Percentiles rank a stretch among this genome's conserved stretches.
phyloP scores from a whole-genome alignment of 371 early-diverging fungal species.

The Mortierella sp. region DNA sequence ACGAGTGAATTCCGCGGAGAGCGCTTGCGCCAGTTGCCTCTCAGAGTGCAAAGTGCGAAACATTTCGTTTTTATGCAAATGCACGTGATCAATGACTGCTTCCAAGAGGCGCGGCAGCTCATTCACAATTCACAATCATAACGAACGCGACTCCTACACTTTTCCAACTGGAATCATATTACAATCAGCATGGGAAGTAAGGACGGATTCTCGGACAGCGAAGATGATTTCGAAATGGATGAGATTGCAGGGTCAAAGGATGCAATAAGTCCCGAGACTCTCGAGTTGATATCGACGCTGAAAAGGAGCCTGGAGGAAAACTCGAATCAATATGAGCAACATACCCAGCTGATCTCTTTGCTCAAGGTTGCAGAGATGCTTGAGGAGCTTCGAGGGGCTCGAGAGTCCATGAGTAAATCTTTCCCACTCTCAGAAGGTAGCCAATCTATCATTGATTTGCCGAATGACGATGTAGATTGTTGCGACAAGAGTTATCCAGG shows the following conservation, averaged over 20 bases:
- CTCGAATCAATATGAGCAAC: constrained; percentile 40
- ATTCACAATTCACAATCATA: neutral
- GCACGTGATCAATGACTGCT: no score
- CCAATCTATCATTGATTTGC: neutral
- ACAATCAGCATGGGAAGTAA: constrained; percentile 17
- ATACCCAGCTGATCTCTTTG: constrained; percentile 36
- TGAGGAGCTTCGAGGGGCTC: constrained; percentile 38
- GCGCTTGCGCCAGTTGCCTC: neutral
- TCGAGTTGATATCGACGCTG: constrained; percentile 30
- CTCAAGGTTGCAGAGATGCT: constrained; percentile 39
- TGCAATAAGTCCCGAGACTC: constrained; percentile 11
- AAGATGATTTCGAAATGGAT: constrained; percentile 30
- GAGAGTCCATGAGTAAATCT: constrained; percentile 31
- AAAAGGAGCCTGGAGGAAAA: constrained; percentile 17
- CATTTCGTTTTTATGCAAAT: no score
- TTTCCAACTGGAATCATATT: neutral
- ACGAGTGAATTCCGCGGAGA: neutral
- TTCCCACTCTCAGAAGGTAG: constrained; percentile 50
- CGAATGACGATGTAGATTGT: neutral
- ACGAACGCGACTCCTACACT: neutral
- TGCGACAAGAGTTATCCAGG: neutral
- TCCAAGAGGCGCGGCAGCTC: no score
- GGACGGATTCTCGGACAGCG: constrained; percentile 21
- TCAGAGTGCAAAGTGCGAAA: neutral
- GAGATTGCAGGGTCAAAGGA: constrained; percentile 2